phyloP scores from a whole-genome alignment of 176 grass and related monocot species.

The Leersia perrieri region DNA sequence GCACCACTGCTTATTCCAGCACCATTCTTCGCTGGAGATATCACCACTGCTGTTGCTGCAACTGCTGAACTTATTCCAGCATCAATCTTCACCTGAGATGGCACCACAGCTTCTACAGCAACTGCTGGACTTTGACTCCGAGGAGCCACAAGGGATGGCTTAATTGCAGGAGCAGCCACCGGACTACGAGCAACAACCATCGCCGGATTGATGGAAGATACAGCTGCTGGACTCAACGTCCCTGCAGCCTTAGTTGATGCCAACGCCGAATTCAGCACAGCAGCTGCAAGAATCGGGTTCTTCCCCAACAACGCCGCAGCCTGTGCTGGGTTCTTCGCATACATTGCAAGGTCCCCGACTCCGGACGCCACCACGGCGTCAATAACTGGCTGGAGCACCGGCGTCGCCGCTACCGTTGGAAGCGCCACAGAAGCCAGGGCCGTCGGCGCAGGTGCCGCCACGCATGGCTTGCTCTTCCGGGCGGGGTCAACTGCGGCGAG shows the following conservation, averaged over 20 bases:
- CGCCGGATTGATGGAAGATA: not conserved
- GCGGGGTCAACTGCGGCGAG: conserved; percentile 31
- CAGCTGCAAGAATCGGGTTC: conserved; percentile 61
- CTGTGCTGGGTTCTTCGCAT: conserved; percentile 40
- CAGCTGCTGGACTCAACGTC: not conserved
- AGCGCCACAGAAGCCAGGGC: not conserved
- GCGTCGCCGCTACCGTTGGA: not conserved
- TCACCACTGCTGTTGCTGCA: not conserved
- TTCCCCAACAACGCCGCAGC: conserved; percentile 50
- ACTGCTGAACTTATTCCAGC: not conserved
- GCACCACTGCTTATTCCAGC: not conserved
- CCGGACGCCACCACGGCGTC: conserved; percentile 23
- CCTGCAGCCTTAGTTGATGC: not conserved
- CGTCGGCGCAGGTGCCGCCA: not conserved
- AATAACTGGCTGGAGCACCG: conserved; percentile 21
- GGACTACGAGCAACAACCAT: not conserved
- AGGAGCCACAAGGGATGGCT: not conserved
- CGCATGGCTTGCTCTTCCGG: conserved; percentile 29
- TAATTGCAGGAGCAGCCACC: not conserved
- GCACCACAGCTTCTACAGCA: not conserved
- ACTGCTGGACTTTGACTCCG: not conserved
- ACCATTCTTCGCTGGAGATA: not conserved
- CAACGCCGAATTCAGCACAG: conserved; percentile 40
- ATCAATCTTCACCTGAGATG: not conserved
- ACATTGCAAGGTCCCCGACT: conserved; percentile 37